Conservation (phyloP, 192 early-diverging fungal species). For the Coemansia sp. region DNA sequence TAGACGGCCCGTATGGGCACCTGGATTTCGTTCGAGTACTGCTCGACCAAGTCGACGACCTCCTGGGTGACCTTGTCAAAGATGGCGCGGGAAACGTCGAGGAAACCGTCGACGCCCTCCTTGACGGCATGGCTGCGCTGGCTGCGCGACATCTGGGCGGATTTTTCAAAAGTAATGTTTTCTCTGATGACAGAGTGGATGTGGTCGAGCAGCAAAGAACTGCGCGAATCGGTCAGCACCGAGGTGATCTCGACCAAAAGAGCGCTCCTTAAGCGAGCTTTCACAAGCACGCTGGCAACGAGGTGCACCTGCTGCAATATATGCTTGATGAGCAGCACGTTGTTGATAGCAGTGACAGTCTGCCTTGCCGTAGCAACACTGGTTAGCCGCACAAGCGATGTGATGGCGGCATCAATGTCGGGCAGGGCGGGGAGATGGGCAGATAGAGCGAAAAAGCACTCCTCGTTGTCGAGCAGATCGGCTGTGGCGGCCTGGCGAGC, state of each 20-base stretch:
- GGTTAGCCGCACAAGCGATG: conserved; percentile 50
- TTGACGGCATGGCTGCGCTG: conserved; percentile 87
- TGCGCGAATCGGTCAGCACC: conserved; percentile 43
- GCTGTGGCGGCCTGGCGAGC: conserved; percentile 29
- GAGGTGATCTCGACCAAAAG: conserved; percentile 49
- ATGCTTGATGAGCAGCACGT: conserved; percentile 66
- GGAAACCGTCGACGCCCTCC: conserved; percentile 74
- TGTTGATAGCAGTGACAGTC: conserved; percentile 62
- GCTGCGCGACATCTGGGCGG: conserved; percentile 68
- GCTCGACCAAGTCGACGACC: conserved; percentile 38
- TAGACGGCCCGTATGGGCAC: conserved; percentile 68
- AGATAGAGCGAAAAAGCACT: conserved; percentile 51
- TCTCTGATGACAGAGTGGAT: conserved; percentile 68
- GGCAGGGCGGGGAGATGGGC: conserved; percentile 41
- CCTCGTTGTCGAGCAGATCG: conserved; percentile 47
- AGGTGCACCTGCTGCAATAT: conserved; percentile 52
- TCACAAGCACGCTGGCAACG: conserved; percentile 35
- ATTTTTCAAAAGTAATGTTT: conserved; percentile 68
- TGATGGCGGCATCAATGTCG: conserved; percentile 59
- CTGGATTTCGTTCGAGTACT: conserved; percentile 51
- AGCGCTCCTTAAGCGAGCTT: conserved; percentile 18
- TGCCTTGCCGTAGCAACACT: conserved; percentile 53
- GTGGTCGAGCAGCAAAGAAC: conserved; percentile 33
- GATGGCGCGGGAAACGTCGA: conserved; percentile 65
- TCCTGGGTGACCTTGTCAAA: conserved; percentile 45